Conservation (phyloP, 2,329 filamentous ascomycete species). For the Cytospora schulzeri region DNA sequence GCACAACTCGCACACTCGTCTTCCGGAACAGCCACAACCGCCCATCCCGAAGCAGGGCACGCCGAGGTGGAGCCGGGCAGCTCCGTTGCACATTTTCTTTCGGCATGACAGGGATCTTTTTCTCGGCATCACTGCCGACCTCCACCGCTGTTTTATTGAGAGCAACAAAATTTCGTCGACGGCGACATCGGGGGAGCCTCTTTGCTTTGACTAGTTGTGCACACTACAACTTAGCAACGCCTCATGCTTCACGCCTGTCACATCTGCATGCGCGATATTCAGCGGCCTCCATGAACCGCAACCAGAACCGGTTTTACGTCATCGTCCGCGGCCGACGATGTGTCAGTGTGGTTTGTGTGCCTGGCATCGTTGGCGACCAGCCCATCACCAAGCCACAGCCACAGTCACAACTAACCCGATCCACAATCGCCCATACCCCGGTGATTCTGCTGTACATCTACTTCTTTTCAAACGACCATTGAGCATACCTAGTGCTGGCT, state of each 20-base stretch:
- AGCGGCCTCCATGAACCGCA: not conserved
- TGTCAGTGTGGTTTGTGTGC: not conserved
- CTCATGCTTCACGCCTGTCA: not conserved
- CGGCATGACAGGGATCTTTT: conserved; percentile 10
- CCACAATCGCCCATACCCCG: not conserved
- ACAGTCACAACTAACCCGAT: too few species aligned
- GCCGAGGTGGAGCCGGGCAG: not conserved
- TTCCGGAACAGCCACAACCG: conserved; percentile 5
- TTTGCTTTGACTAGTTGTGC: not conserved
- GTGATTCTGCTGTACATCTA: not conserved
- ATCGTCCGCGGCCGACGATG: not conserved
- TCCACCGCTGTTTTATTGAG: conserved; percentile 13
- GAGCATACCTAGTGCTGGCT: not conserved
- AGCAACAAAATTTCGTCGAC: conserved; percentile 1
- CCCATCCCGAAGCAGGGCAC: not conserved
- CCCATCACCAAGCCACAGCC: not conserved
- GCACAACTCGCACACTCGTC: not conserved
- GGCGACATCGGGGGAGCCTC: conserved; percentile 18
- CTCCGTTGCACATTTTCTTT: conserved; percentile 4
- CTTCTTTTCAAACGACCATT: not conserved
- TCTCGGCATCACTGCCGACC: conserved; percentile 9
- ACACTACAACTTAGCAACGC: not conserved
- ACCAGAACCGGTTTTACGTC: not conserved
- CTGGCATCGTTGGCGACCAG: not conserved
- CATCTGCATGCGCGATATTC: not conserved